Evolutionary conservation across 2,329 filamentous ascomycete genomes (phyloP), one percentile per base, ranked within the genome.

Genomic region (Exophiala lecanii-corni): DNA sequence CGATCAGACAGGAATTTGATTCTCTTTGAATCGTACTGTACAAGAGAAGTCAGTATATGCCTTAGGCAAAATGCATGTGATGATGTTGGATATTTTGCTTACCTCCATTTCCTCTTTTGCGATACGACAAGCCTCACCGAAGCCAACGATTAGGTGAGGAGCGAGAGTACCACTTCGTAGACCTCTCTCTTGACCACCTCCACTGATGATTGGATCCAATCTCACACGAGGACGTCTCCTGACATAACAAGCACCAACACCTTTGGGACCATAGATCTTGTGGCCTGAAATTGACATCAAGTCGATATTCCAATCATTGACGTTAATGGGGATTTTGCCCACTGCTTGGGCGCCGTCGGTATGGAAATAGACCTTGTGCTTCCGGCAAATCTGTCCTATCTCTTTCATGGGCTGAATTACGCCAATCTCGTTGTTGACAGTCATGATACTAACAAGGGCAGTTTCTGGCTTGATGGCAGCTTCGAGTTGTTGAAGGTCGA

Each of bases 341-440:
- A 97, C 89, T 12, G 92, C 92, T 70, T 98, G 92, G 1, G 92
- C 92, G 39, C 77, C 92, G 65, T 98, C 92, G 17, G 89, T 94
- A 70, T 98, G 92, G 79, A 98, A 98, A 69, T 96, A 98, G 33
- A 96, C 75, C 73, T 96, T 96, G 67, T 87, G 92, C 41, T 81
- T 77, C 38, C 92, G 81, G 67, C 92, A 98, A 10, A 98, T 73
- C 67, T 84, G 85, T 59, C 92, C 92, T 62, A 98, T 98, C 69
- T 95, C 81, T 57, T 88, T 86, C 45, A 98, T 70, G 1, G 92
- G 92, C 67, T 98, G 92, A 45, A 98, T 94, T n/a, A 98, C 92
- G 60, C 92, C 92, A 59, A 98, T 97, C 69, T 98, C 92, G 66
- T 98, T 98, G 74, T 98, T 98, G 59, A 98, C 92, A 1, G 92